Conservation (phyloP, 805 yeast species). For the Yarrowia divulgata region DNA sequence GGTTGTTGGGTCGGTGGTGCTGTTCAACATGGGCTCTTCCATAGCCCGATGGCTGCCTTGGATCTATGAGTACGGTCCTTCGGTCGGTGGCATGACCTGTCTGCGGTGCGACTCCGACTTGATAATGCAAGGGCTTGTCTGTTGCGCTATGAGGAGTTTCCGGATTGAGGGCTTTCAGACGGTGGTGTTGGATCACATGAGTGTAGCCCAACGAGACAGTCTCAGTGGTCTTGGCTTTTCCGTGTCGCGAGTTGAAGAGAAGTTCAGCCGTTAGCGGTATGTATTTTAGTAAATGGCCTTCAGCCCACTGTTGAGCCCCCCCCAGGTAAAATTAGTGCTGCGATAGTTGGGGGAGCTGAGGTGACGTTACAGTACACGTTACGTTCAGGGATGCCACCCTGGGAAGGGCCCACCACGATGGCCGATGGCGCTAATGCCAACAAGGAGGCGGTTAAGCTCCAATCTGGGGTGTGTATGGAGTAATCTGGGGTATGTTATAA, state of each 20-base stretch:
- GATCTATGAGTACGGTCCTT: slow-evolving; percentile 27
- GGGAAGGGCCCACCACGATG: background rate
- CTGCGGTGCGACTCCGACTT: slow-evolving; percentile 9
- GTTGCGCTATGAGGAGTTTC: slow-evolving; percentile 21
- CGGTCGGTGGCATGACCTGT: slow-evolving; percentile 26
- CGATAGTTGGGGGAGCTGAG: background rate
- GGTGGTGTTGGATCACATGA: slow-evolving; percentile 33
- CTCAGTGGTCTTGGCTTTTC: slow-evolving; percentile 17
- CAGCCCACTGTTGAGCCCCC: no score
- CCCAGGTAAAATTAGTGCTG: background rate
- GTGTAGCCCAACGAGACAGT: slow-evolving; percentile 18
- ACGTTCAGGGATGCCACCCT: no score
- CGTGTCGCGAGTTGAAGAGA: slow-evolving; percentile 17
- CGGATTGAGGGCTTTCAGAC: slow-evolving; percentile 25
- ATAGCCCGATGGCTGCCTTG: slow-evolving; percentile 21
- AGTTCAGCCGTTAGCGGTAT: slow-evolving; percentile 16
- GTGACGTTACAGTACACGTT: background rate
- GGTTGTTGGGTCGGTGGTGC: slow-evolving; percentile 13
- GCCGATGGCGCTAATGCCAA: slow-evolving; percentile 32
- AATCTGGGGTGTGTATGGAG: background rate
- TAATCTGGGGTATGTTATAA: background rate
- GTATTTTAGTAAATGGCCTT: background rate
- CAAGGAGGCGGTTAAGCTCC: background rate
- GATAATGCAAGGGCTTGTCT: slow-evolving; percentile 26
- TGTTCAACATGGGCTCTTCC: slow-evolving; percentile 7